Percentiles rank a stretch among this genome's conserved stretches.
phyloP scores from a whole-genome alignment of 352 stramenopile genomes.

The Pythium monospermum region DNA sequence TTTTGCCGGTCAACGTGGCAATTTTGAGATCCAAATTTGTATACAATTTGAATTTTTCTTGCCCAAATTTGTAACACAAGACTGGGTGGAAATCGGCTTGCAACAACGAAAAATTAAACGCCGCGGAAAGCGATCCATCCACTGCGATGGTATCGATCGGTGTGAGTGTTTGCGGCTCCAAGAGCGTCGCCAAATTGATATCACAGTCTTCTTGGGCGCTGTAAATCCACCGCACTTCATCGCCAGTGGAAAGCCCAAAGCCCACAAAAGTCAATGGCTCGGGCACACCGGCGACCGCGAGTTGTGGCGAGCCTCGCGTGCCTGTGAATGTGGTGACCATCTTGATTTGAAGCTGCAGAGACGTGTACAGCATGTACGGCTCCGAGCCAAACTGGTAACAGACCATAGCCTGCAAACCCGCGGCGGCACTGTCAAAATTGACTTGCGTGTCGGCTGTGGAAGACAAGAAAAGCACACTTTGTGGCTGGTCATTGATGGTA shows the following conservation, averaged over 20 bases:
- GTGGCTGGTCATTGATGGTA: conserved; percentile 24
- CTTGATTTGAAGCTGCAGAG: conserved; percentile 42
- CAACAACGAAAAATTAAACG: conserved; percentile 44
- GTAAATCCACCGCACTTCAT: conserved; percentile 55
- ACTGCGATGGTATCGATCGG: conserved; percentile 37
- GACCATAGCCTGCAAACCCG: conserved; percentile 32
- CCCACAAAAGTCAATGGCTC: conserved; percentile 58
- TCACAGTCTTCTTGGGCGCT: conserved; percentile 48
- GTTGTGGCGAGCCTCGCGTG: conserved; percentile 30
- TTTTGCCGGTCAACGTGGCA: conserved; percentile 42
- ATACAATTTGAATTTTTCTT: conserved; percentile 54
- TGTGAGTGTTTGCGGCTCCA: conserved; percentile 18
- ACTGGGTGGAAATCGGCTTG: conserved; percentile 50
- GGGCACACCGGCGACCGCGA: conserved; percentile 50
- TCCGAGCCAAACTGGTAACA: conserved; percentile 65
- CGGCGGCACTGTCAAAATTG: conserved; percentile 32
- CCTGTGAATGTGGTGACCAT: conserved; percentile 48
- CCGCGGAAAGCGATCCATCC: conserved; percentile 20
- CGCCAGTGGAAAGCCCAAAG: conserved; percentile 31
- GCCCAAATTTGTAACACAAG: conserved; percentile 64
- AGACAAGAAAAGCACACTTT: conserved; percentile 39
- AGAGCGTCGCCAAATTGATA: conserved; percentile 36
- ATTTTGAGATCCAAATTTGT: conserved; percentile 40
- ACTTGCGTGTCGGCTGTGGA: conserved; percentile 16
- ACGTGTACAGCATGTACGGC: conserved; percentile 48